These are phyloP conservation scores for Debaryomycetaceae sp. DNA, from an alignment of 1,139 yeast species.

Conservation along the genomic window DNA sequence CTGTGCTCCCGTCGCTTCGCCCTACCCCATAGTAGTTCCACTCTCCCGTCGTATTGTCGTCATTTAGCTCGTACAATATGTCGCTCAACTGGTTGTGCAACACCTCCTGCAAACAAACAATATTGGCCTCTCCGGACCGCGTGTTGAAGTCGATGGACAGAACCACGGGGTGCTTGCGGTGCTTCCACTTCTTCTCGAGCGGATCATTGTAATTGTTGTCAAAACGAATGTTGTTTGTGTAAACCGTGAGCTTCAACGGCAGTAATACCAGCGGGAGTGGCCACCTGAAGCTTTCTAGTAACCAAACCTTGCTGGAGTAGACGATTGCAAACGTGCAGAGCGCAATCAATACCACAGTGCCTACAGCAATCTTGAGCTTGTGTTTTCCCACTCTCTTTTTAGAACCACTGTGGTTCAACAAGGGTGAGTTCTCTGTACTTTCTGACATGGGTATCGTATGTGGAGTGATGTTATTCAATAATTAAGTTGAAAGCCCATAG, in stretches of 20 bases:
- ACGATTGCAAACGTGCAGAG: background rate
- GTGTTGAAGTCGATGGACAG: constrained; percentile 39
- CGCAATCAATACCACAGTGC: background rate
- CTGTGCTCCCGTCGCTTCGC: constrained; percentile 39
- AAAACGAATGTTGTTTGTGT: constrained; percentile 53
- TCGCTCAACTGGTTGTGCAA: constrained; percentile 50
- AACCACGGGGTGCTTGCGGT: constrained; percentile 34
- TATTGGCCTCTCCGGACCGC: constrained; percentile 27
- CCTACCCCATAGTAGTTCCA: constrained; percentile 50
- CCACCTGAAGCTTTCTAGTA: background rate
- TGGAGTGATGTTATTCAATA: too few species aligned
- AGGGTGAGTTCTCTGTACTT: too few species aligned
- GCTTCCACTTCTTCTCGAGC: constrained; percentile 44
- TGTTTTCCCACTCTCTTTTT: background rate
- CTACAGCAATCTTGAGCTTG: background rate
- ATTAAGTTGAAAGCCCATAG: too few species aligned
- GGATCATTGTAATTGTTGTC: constrained; percentile 31
- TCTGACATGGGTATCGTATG: too few species aligned
- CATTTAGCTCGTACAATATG: constrained; percentile 32
- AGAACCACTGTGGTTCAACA: background rate
- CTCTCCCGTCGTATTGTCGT: constrained; percentile 15
- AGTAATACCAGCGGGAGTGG: constrained; percentile 1
- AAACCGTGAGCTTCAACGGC: constrained; percentile 34
- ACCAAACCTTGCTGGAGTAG: background rate
- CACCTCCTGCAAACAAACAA: constrained; percentile 56